phyloP scores from a whole-genome alignment of 2,329 filamentous ascomycete genomes.

The Cercospora sojina region DNA sequence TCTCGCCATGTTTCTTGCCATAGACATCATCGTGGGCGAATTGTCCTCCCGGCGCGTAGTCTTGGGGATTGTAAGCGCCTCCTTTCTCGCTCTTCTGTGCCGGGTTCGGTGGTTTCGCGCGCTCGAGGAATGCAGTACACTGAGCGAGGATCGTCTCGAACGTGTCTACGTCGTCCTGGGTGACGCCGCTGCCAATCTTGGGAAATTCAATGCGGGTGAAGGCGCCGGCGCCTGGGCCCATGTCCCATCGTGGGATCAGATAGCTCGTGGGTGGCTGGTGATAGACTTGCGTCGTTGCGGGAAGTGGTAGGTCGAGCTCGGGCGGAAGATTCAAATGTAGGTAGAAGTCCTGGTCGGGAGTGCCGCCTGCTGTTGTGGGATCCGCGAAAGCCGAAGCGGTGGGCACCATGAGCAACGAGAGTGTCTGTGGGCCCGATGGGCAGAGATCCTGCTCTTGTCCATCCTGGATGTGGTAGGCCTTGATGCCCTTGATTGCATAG shows the following conservation, averaged over 20 bases:
- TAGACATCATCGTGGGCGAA: conserved; percentile 53
- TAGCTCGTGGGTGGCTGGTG: conserved; percentile 92
- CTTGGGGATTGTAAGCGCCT: conserved; percentile 71
- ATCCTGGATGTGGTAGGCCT: conserved; percentile 86
- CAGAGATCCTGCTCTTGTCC: conserved; percentile 82
- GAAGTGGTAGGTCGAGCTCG: conserved; percentile 88
- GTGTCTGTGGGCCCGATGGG: conserved; percentile 79
- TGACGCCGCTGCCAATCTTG: conserved; percentile 64
- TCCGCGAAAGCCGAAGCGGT: conserved; percentile 70
- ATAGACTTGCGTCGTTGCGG: conserved; percentile 95
- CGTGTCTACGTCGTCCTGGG: conserved; percentile 90
- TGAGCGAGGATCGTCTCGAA: conserved; percentile 98
- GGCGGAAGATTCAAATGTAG: conserved; percentile 92
- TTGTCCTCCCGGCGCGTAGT: conserved; percentile 71
- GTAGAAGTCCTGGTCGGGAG: conserved; percentile 86
- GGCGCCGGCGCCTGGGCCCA: conserved; percentile 81
- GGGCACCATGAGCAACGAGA: conserved; percentile 94
- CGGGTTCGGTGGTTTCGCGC: conserved; percentile 62
- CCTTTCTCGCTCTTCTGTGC: conserved; percentile 34
- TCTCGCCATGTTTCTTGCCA: conserved; percentile 60
- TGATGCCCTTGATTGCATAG: conserved; percentile 73
- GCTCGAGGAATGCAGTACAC: conserved; percentile 91
- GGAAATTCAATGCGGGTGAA: conserved; percentile 95
- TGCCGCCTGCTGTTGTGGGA: conserved; percentile 54
- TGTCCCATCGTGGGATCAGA: conserved; percentile 90